A percentile compares a stretch with the other conserved stretches of the same genome.
Evolutionary conservation across 192 early-diverging fungal species (phyloP).

Genomic region (Oehlia diaphana): DNA sequence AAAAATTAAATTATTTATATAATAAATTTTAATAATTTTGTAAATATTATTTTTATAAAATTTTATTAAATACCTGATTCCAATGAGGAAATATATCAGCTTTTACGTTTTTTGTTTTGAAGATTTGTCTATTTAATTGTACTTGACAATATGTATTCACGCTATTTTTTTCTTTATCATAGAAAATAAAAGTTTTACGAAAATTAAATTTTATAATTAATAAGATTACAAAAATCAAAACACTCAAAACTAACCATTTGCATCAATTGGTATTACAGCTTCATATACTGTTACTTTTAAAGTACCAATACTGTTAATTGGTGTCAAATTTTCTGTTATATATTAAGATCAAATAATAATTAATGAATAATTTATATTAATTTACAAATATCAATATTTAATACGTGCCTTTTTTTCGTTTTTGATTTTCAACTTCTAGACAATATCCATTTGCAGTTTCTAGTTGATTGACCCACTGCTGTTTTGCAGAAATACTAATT

Average conservation of each 20-base stretch:
- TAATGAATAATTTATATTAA: too few relatives aligned
- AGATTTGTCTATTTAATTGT: constrained; percentile 25
- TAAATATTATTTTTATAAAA: not conserved
- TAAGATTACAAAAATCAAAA: too few relatives aligned
- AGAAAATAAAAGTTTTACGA: too few relatives aligned
- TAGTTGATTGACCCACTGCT: constrained; percentile 28
- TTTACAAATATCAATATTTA: not conserved
- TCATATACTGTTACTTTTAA: constrained; percentile 16
- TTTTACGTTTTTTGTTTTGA: constrained; percentile 25
- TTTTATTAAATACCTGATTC: constrained; percentile 27
- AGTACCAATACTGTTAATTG: constrained; percentile 17
- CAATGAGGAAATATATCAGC: constrained; percentile 13
- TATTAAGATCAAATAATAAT: not conserved
- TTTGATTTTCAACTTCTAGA: not conserved
- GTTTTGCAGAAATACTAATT: constrained; percentile 16
- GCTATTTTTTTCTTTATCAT: not conserved
- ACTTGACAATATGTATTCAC: constrained; percentile 24
- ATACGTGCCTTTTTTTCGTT: constrained; percentile 7
- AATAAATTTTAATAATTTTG: too few relatives aligned
- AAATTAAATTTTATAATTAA: too few relatives aligned
- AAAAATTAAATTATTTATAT: too few relatives aligned
- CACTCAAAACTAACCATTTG: not conserved
- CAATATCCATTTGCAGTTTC: constrained; percentile 27
- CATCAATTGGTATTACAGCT: not conserved
- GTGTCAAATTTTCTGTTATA: not conserved